Evolutionary conservation across 2,329 filamentous ascomycete species (phyloP), one percentile per base, ranked within the genome.

Genomic region (Colletotrichum australisinense): DNA sequence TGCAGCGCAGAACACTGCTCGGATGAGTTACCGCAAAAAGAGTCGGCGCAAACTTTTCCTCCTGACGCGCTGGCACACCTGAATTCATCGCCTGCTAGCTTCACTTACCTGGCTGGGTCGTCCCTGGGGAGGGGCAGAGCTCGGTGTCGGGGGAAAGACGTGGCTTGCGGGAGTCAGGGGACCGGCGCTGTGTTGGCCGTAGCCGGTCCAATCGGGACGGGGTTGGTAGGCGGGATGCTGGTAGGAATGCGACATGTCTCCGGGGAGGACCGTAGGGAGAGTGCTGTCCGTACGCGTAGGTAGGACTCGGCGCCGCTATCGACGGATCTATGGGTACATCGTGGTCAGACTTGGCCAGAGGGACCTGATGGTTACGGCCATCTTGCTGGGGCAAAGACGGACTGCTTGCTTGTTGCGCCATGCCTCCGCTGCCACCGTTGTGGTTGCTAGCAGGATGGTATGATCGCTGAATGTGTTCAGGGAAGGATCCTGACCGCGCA

Each of bases 271-370:
- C 91, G 85, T 98, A 98, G 46, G 95, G 94, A 78, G 95, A 96
- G 84, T 97, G 97, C 82, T 93, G 92, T 75, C 88, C 87, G 79
- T 95, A 93, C 78, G 94, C 90, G 83, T 97, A 98, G 79, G 94
- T 95, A 74, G 96, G 95, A 89, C 95, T 98, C 81, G 95, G 94
- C 80, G 94, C 93, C 84, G 95, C 94, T 84, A 98, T 98, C 84
- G 95, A 97, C 81, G 95, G 95, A 97, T 98, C 96, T 98, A 97
- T 95, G 93, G 95, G 95, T 88, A 97, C 92, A 92, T 95, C 93
- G 91, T 90, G 91, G 95, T 98, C 94, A 98, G 95, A 97, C 86
- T 95, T 95, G 87, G 93, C 90, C 89, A 91, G 88, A 84, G 90
- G 88, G 87, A 90, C 89, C 88, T 92, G 93, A 92, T 93, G 91